Evolutionary conservation across 805 yeast genomes (phyloP).

Genomic region (Metschnikowia drakensbergensis): DNA sequence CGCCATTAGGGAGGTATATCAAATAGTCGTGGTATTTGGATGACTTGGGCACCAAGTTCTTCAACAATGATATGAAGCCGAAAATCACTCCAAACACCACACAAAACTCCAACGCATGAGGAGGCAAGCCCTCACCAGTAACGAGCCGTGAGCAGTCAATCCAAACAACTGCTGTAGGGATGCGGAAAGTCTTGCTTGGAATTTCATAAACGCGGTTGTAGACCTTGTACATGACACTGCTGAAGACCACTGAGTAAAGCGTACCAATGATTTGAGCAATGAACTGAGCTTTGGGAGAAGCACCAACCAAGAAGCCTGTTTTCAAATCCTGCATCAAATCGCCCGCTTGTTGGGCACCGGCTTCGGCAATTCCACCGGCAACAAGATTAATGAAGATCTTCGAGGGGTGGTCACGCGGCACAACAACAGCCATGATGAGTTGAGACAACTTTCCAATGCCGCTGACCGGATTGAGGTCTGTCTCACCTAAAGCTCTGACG

Average conservation of each 20-base stretch:
- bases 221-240: conserved; percentile 76
- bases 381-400: conserved; percentile 79
- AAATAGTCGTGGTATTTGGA: conserved; percentile 38
- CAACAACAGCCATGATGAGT: conserved; percentile 74
- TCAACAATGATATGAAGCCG: conserved; percentile 62
- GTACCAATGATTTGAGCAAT: conserved; percentile 88
- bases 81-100: conserved; percentile 62
- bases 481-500: conserved; percentile 92
- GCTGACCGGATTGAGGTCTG: conserved; percentile 94
- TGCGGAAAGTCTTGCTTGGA: conserved; percentile 75
- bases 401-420: conserved; percentile 74
- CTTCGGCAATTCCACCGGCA: conserved; percentile 97
- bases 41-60: conserved; percentile 49
- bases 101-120: conserved; percentile 61
- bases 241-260: conserved; percentile 71
- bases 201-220: conserved; percentile 81
- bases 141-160: conserved; percentile 92
- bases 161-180: conserved; percentile 97
- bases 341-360: conserved; percentile 99
- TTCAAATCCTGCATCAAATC: conserved; percentile 96
- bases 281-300: conserved; percentile 90
- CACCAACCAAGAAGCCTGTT: conserved; percentile 88
- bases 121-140: conserved; percentile 87
- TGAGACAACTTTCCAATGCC: conserved; percentile 96
- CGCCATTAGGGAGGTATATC: conserved; percentile 81